A percentile compares a stretch with the other conserved stretches of the same genome.
Conservation (phyloP, 257 asterid genomes). For the Salvia hispanica region DNA sequence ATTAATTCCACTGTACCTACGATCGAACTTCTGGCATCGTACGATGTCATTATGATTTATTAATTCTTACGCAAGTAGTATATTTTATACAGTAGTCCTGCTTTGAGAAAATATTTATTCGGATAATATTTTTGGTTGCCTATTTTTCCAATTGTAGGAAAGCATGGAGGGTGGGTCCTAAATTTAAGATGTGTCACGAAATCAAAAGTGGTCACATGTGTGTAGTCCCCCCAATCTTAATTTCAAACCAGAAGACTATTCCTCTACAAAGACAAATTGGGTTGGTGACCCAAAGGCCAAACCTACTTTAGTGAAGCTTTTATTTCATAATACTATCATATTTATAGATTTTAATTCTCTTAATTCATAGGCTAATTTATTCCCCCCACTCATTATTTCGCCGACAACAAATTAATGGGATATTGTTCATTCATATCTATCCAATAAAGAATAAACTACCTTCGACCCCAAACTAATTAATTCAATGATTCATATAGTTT, state of each 20-base stretch:
- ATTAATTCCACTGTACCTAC: neutral
- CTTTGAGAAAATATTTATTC: neutral
- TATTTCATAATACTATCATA: neutral
- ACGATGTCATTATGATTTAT: neutral
- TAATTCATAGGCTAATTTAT: no score
- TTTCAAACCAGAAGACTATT: neutral
- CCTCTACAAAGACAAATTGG: neutral
- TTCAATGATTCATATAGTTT: no score
- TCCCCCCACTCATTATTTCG: no score
- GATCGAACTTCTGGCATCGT: neutral
- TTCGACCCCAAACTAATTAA: no score
- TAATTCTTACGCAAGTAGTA: neutral
- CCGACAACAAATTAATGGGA: no score
- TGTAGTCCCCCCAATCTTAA: constrained; percentile 23
- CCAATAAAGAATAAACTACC: no score
- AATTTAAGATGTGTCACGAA: constrained; percentile 6
- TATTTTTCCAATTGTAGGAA: neutral
- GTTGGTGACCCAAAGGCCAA: neutral
- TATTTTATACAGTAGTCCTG: neutral
- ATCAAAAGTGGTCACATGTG: constrained; percentile 4
- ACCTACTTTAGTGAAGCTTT: neutral
- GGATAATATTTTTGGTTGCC: neutral
- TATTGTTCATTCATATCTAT: no score
- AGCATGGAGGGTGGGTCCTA: neutral
- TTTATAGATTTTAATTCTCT: no score